phyloP scores from a whole-genome alignment of 495 filamentous ascomycete genomes.

The Antarctomyces pellizariae region DNA sequence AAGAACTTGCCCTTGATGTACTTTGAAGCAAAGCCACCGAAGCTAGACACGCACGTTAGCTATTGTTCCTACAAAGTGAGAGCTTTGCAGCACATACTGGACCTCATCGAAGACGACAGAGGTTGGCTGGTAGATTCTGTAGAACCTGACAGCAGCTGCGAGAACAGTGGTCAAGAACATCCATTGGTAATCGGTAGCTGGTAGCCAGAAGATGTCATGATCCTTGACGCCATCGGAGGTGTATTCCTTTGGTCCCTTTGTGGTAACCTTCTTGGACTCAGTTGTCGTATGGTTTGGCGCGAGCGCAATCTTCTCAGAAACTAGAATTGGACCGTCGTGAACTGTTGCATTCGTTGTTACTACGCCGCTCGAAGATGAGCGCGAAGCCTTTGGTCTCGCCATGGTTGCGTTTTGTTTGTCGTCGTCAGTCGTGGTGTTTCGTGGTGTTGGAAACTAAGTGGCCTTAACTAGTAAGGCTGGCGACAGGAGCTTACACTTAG shows the following conservation, averaged over 20 bases:
- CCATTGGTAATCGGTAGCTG: conserved; percentile 57
- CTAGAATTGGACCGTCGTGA: no score
- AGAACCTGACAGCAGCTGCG: conserved; percentile 61
- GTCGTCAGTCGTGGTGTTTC: no score
- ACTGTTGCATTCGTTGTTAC: no score
- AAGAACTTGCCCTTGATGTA: conserved; percentile 98
- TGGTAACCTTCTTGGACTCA: conserved; percentile 1
- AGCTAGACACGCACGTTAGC: conserved; percentile 28
- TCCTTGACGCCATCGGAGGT: conserved; percentile 41
- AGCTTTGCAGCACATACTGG: conserved; percentile 39
- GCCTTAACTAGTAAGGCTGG: no score
- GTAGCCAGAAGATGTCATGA: conserved; percentile 51
- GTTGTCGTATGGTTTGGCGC: no score
- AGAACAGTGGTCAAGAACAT: conserved; percentile 49
- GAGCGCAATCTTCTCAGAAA: no score
- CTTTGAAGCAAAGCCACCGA: conserved; percentile 91
- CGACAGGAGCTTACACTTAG: no score
- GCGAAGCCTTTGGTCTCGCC: no score
- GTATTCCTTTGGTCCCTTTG: conserved; percentile 22
- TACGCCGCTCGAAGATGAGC: no score
- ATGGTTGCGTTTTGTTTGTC: no score
- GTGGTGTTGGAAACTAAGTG: no score
- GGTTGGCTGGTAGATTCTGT: conserved; percentile 85
- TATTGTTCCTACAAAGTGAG: neutral
- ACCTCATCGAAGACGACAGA: conserved; percentile 99